A percentile compares a stretch with the other conserved stretches of the same genome.
Evolutionary conservation across 2,329 filamentous ascomycete genomes (phyloP).

Genomic region (Tolypocladium ophioglossoides): DNA sequence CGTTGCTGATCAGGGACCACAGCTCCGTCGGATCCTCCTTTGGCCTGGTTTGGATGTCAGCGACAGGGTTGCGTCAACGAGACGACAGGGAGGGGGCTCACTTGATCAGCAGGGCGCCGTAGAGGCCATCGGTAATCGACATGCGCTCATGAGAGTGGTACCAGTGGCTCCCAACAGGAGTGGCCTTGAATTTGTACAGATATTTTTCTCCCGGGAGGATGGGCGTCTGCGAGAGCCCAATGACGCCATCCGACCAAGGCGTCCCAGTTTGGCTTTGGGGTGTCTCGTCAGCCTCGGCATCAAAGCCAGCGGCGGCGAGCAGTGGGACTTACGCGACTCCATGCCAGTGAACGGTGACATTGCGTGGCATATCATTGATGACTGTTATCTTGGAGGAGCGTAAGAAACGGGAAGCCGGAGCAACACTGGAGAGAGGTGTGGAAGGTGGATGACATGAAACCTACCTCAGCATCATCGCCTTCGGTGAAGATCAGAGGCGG

Average conservation of each 20-base stretch:
- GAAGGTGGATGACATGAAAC: not conserved
- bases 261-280: conserved; percentile 6
- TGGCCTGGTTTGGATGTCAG: not conserved
- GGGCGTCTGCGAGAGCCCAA: conserved; percentile 29
- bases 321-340: conserved; percentile 5
- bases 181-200: conserved; percentile 17
- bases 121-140: conserved; percentile 6
- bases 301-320: too few relatives aligned
- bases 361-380: conserved; percentile 15
- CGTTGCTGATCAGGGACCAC: conserved; percentile 1
- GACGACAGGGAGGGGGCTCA: not conserved
- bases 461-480: conserved; percentile 8
- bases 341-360: conserved; percentile 19
- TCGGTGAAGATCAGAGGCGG: conserved; percentile 5
- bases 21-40: not conserved
- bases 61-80: too few relatives aligned
- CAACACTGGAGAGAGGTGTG: too few relatives aligned
- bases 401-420: too few relatives aligned
- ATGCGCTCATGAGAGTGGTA: conserved; percentile 4
- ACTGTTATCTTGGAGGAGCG: conserved; percentile 8
- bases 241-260: conserved; percentile 35
- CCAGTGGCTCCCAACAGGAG: conserved; percentile 5
- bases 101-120: conserved; percentile 3
- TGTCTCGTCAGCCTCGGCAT: too few relatives aligned
- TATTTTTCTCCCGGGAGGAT: conserved; percentile 25